These are phyloP conservation scores for Colletotrichum sp. DNA, from an alignment of 2,329 filamentous ascomycete species.

Conservation along the genomic window DNA sequence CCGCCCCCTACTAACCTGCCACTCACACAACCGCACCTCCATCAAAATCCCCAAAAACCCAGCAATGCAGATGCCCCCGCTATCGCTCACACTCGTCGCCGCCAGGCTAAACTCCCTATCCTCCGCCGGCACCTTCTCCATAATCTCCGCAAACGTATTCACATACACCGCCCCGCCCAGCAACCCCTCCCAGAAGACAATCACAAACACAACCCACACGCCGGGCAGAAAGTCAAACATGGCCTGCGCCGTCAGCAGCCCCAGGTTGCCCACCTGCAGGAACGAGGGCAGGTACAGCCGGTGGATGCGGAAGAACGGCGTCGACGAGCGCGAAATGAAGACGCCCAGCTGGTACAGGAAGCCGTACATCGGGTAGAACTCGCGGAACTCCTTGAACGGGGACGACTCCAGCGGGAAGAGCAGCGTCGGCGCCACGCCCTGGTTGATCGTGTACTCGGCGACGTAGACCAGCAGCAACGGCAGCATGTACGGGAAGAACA, in stretches of 20 bases:
- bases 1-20: conserved; percentile 82
- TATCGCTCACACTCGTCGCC: conserved; percentile 91
- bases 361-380: conserved; percentile 93
- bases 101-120: conserved; percentile 92
- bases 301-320: conserved; percentile 83
- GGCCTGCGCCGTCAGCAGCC: conserved; percentile 75
- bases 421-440: conserved; percentile 87
- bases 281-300: conserved; percentile 81
- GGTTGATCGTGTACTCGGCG: conserved; percentile 97
- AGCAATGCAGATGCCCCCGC: conserved; percentile 86
- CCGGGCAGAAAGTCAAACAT: conserved; percentile 81
- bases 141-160: conserved; percentile 93
- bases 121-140: conserved; percentile 75
- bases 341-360: conserved; percentile 96
- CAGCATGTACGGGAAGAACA: conserved; percentile 86
- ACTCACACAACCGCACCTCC: conserved; percentile 82
- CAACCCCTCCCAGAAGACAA: conserved; percentile 94
- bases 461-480: conserved; percentile 92
- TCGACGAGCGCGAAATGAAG: conserved; percentile 91
- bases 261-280: conserved; percentile 81
- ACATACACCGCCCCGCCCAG: conserved; percentile 93
- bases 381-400: conserved; percentile 81
- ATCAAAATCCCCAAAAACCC: conserved; percentile 83
- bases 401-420: conserved; percentile 80
- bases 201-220: conserved; percentile 82